Base-by-base conservation (phyloP, 176 grass and related monocot species). In the Chloris gayana region DNA sequence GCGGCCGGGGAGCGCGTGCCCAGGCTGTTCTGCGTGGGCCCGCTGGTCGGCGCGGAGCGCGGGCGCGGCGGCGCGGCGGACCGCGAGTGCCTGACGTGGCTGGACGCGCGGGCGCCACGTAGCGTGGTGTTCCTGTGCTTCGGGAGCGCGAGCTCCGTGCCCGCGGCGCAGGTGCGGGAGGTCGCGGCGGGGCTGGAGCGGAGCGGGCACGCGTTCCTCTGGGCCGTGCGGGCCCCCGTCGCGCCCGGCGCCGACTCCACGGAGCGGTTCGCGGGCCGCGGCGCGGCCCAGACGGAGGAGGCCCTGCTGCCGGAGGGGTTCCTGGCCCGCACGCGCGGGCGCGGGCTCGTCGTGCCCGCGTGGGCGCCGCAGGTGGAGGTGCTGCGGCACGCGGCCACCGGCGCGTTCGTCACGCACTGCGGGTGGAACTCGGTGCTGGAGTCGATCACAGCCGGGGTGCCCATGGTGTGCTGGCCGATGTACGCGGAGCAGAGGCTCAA, bases 101-200 rank as follows among this genome's bases (percentile, higher is more conserved):
- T 97, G 35, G 88, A 93, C 84, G 7, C 0, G 6, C 93, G 90
- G 59, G 85, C 88, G 2, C 44, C 46, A 17, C 59, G 67, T 31
- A 92, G 90, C 58, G 93, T 97, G 17, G 90, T 91, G 57, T 97
- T 97, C 93, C 90, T 97, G 60, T 93, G 90, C 80, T 97, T 97
- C 67, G 93, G 93, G 0, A 97, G 90, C 83, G 14, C 60, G 34
- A 90, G 93, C 0, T 26, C 78, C 31, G 92, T 97, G 80, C 69
- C 84, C 33, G 25, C 37, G 71, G 83, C 85, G 63, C 90, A 97
- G 72, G 73, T 91, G 14, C 71, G 33, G 21, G 82, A 93, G 91
- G 87, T 79, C 60, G 93, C 93, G 8, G 41, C 29, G 6, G 93
- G 93, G n/a, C 4, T 97, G 3, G 93, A 93, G 74, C 42, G 64